These are phyloP conservation scores for Thuidium tamariscinum DNA, from an alignment of 225 moss, liverwort and hornwort genomes.

Conservation along the genomic window DNA sequence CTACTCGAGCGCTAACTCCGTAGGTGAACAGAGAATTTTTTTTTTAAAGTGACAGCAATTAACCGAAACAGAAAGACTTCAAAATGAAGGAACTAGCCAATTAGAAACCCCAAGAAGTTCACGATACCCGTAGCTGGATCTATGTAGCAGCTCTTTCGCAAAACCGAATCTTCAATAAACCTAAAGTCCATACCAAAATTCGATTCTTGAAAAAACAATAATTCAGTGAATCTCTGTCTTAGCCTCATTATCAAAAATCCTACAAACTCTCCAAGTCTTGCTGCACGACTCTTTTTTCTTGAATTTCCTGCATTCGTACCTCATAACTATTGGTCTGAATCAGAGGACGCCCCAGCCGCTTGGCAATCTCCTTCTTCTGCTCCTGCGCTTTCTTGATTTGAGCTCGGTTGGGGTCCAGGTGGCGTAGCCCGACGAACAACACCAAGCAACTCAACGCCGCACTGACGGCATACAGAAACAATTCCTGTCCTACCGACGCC, in stretches of 20 bases:
- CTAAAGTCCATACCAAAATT: not conserved
- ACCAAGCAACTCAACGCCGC: constrained; percentile 92
- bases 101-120: not conserved
- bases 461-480: constrained; percentile 83
- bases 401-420: constrained; percentile 81
- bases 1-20: not conserved
- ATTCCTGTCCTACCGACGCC: constrained; percentile 82
- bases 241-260: not conserved
- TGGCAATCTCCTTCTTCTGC: constrained; percentile 91
- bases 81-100: not conserved
- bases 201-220: not conserved
- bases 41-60: not conserved
- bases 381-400: constrained; percentile 89
- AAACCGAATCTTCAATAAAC: not conserved
- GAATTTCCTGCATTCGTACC: constrained; percentile 10
- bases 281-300: not conserved
- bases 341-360: constrained; percentile 66
- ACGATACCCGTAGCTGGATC: not conserved
- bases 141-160: not conserved
- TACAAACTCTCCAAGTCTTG: not conserved
- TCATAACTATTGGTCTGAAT: constrained; percentile 88
- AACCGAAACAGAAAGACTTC: not conserved
- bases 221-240: not conserved
- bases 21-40: not conserved
- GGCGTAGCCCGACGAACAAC: constrained; percentile 73